A percentile compares a stretch with the other conserved stretches of the same genome.
Evolutionary conservation across 108 stramenopile species (phyloP).

Genomic region (Hondaea fermentalgiana): DNA sequence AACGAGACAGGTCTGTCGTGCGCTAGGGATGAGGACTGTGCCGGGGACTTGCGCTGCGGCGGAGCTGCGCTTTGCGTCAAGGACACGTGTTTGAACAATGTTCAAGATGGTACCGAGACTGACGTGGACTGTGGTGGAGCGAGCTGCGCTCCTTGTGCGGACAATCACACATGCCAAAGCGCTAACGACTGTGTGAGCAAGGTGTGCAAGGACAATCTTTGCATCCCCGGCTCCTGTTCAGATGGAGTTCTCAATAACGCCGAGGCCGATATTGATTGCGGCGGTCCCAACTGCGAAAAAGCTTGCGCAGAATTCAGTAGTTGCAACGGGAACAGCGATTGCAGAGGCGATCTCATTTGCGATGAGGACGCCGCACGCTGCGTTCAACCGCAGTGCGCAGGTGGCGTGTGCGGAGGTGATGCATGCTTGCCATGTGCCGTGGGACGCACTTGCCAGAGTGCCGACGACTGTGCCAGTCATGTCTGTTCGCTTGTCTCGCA

Average conservation of each 20-base stretch:
- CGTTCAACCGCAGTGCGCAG: conserved; percentile 1
- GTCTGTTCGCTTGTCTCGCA: neutral
- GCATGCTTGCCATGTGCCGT: neutral
- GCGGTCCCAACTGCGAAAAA: neutral
- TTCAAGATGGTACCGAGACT: conserved; percentile 18
- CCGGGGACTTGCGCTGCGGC: neutral
- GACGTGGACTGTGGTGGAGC: conserved; percentile 20
- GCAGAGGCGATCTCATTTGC: neutral
- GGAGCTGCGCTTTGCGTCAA: neutral
- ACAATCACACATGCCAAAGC: neutral
- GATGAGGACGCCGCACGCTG: neutral
- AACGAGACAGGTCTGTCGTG: neutral
- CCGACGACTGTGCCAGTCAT: neutral
- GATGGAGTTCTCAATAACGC: neutral
- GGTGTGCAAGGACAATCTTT: neutral
- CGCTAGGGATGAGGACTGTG: neutral
- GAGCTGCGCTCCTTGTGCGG: neutral
- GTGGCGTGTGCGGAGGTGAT: neutral
- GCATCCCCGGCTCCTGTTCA: neutral
- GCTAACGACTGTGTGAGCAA: neutral
- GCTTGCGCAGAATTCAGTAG: neutral
- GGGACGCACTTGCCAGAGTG: neutral
- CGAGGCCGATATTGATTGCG: conserved; percentile 1
- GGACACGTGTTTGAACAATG: neutral
- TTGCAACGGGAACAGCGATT: neutral